These are phyloP conservation scores for Pholiota microspora DNA, from an alignment of 768 basidiomycete species.

Conservation along the genomic window DNA sequence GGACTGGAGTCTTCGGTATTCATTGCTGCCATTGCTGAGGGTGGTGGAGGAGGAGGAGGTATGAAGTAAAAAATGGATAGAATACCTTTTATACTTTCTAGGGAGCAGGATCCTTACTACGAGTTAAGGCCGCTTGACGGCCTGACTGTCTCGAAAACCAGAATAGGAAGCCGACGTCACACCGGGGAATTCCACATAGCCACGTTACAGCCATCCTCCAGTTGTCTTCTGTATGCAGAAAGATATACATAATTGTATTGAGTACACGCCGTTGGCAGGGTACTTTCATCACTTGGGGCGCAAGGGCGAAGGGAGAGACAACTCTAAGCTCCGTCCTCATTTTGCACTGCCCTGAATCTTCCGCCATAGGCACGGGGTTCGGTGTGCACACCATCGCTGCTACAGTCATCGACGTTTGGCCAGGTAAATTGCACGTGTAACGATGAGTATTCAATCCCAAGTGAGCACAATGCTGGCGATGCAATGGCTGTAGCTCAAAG, in stretches of 20 bases:
- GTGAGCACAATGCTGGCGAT: not conserved
- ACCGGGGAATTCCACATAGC: not conserved
- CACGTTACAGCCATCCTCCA: not conserved
- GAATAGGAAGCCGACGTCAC: not conserved
- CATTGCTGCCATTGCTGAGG: not conserved
- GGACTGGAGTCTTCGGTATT: conserved; percentile 14
- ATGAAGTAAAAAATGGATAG: not conserved
- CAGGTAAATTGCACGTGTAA: conserved; percentile 1
- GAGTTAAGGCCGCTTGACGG: not conserved
- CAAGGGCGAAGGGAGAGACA: not conserved
- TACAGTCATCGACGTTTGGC: not conserved
- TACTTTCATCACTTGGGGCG: not conserved
- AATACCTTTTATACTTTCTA: not conserved
- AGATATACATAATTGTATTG: not conserved
- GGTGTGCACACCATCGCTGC: not conserved
- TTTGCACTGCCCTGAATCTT: not conserved
- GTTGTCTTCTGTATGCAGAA: not conserved
- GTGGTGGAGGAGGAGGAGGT: not conserved
- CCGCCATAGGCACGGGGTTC: not conserved
- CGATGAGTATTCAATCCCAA: not conserved
- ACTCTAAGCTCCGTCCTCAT: not conserved
- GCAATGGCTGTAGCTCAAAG: too few relatives aligned
- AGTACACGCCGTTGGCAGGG: not conserved
- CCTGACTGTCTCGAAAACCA: not conserved
- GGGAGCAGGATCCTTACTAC: not conserved